Percentiles rank a stretch among this genome's conserved stretches.
phyloP scores from a whole-genome alignment of 495 filamentous ascomycete genomes.

The Thermothielavioides terrestris region DNA sequence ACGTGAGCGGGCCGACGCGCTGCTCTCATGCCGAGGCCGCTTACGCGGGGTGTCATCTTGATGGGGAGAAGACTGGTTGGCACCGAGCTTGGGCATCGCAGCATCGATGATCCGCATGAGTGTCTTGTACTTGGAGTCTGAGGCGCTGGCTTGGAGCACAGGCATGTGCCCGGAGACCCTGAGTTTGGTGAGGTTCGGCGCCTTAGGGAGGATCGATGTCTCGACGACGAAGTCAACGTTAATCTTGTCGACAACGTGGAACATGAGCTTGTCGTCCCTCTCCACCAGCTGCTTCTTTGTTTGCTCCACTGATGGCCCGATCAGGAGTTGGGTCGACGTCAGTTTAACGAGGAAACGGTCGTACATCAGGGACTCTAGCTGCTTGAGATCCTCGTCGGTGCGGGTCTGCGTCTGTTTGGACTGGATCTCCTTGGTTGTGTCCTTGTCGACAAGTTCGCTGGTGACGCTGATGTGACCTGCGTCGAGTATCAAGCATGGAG shows the following conservation, averaged over 20 bases:
- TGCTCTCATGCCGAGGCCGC: slow-evolving; percentile 46
- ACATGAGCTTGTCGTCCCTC: slow-evolving; percentile 57
- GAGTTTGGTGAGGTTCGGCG: slow-evolving; percentile 86
- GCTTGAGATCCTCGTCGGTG: slow-evolving; percentile 78
- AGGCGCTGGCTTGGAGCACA: slow-evolving; percentile 81
- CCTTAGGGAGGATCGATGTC: slow-evolving; percentile 87
- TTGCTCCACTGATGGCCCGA: slow-evolving; percentile 87
- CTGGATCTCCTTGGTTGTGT: slow-evolving; percentile 79
- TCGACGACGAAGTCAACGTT: slow-evolving; percentile 92
- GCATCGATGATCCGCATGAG: slow-evolving; percentile 95
- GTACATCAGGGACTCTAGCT: slow-evolving; percentile 85
- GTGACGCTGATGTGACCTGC: slow-evolving; percentile 91
- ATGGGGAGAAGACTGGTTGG: slow-evolving; percentile 31
- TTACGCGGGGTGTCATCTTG: slow-evolving; percentile 31
- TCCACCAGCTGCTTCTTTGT: slow-evolving; percentile 75
- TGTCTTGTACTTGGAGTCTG: slow-evolving; percentile 91
- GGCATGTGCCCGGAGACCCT: slow-evolving; percentile 85
- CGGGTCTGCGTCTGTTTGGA: slow-evolving; percentile 83
- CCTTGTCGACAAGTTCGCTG: slow-evolving; percentile 85
- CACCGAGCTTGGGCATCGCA: slow-evolving; percentile 77
- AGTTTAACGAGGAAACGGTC: slow-evolving; percentile 90
- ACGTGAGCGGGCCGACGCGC: slow-evolving; percentile 27
- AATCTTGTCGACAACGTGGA: slow-evolving; percentile 92
- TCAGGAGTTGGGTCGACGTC: slow-evolving; percentile 86
- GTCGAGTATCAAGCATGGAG: slow-evolving; percentile 86